These are phyloP conservation scores for Aspergillus sp. DNA, from an alignment of 2,329 filamentous ascomycete species.

Conservation along the genomic window DNA sequence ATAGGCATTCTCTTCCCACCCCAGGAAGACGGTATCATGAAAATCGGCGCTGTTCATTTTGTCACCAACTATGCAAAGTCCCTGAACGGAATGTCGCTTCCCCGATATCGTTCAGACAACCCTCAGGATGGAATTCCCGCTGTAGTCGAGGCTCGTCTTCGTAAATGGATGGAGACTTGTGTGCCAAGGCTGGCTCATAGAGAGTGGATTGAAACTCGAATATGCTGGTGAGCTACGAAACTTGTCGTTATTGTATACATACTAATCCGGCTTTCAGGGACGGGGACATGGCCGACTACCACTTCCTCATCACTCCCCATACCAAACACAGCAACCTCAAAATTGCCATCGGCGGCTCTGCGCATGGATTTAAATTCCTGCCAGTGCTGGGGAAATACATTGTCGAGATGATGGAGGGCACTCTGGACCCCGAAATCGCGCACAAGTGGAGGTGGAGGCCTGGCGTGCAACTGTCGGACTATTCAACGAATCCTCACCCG, in stretches of 20 bases:
- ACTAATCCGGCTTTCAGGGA: neutral
- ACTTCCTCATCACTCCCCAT: neutral
- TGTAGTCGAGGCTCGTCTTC: slow-evolving; percentile 1
- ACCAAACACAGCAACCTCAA: neutral
- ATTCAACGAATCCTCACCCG: slow-evolving; percentile 2
- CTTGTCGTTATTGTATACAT: neutral
- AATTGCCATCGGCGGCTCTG: neutral
- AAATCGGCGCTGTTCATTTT: slow-evolving; percentile 6
- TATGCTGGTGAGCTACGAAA: neutral
- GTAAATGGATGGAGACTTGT: slow-evolving; percentile 3
- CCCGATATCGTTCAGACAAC: slow-evolving; percentile 5
- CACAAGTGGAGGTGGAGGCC: slow-evolving; percentile 5
- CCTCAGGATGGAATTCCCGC: neutral
- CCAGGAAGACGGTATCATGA: slow-evolving; percentile 14
- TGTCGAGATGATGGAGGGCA: neutral
- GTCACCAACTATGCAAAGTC: slow-evolving; percentile 5
- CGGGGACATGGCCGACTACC: slow-evolving; percentile 12
- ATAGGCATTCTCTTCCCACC: slow-evolving; percentile 32
- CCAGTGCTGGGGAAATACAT: slow-evolving; percentile 64
- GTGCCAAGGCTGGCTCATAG: neutral
- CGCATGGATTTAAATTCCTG: slow-evolving; percentile 65
- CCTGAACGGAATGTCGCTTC: neutral
- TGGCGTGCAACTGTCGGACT: neutral
- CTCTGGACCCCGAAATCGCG: neutral
- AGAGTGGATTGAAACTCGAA: neutral